Percentiles rank a stretch among this genome's conserved stretches.
Conservation (phyloP, 129 eudicot species). For the Centaurea solstitialis region DNA sequence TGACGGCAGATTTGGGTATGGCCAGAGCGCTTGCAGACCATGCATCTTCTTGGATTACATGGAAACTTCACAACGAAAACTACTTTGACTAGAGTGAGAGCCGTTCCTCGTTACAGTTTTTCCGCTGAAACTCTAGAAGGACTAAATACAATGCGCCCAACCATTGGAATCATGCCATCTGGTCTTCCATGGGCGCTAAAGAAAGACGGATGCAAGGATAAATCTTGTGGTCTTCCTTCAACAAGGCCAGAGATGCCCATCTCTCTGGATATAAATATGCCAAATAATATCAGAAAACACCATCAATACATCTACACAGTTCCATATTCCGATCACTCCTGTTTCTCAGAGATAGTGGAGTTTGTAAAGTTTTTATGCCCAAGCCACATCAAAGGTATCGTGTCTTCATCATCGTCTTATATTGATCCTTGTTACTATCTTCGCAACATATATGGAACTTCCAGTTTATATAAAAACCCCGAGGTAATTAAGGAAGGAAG, state of each 20-base stretch:
- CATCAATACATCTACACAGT: slow-evolving; percentile 59
- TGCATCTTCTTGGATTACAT: slow-evolving; percentile 86
- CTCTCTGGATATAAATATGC: slow-evolving; percentile 20
- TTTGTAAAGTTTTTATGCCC: slow-evolving; percentile 72
- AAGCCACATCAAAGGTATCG: slow-evolving; percentile 65
- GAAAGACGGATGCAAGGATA: slow-evolving; percentile 29
- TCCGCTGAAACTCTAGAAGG: slow-evolving; percentile 70
- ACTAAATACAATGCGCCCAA: slow-evolving; percentile 61
- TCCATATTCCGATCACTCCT: slow-evolving; percentile 83
- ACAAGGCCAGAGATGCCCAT: slow-evolving; percentile 15
- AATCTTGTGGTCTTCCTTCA: slow-evolving; percentile 36
- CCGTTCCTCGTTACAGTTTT: slow-evolving; percentile 94
- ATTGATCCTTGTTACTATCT: slow-evolving; percentile 75
- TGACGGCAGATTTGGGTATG: slow-evolving; percentile 83
- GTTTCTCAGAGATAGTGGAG: slow-evolving; percentile 77
- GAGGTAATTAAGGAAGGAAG: slow-evolving; percentile 31
- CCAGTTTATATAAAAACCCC: slow-evolving; percentile 30
- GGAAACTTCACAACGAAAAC: slow-evolving; percentile 80
- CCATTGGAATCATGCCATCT: slow-evolving; percentile 95
- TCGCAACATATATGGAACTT: slow-evolving; percentile 54
- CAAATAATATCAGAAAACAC: slow-evolving; percentile 34
- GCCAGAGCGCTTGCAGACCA: slow-evolving; percentile 88
- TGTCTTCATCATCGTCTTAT: slow-evolving; percentile 63
- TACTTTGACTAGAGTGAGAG: slow-evolving; percentile 83
- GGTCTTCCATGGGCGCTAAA: slow-evolving; percentile 83